Base-by-base conservation (phyloP, 1,284 basidiomycete genomes). In the Ceratobasidium sp. region DNA sequence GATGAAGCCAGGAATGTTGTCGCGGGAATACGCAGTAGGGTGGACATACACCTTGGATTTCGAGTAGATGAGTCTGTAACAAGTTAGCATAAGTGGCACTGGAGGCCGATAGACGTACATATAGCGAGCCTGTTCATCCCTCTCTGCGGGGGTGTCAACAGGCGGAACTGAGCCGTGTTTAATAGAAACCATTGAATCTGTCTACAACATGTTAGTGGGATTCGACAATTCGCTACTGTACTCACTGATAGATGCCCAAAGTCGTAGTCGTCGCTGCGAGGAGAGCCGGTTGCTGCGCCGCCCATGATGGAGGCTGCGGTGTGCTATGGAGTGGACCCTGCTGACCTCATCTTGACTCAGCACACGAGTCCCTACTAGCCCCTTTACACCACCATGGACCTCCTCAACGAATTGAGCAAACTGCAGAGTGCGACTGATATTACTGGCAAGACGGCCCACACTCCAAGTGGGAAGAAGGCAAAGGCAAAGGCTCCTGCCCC, bases 1-100 rank as follows among this genome's bases (percentile, higher is more conserved):
- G 6, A 96, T 89, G 81, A 97, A 98, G 2, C 97, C 97, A 3
- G 95, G 90, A 36, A 98, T 93, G 82, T 99, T 98, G 83, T 98
- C 97, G 79, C 92, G 88, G 1, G 92, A 87, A 81, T 96, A 97
- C 1, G 93, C 91, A 0, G 96, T 97, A 0, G 97, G 97, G 80
- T 99, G 96, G 57, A 98, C 91, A 80, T 96, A 96, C 51, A 97
- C 95, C 81, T 96, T 96, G 50, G 92, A 93, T 83, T 97, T 97
- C 82, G 90, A 93, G 80, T 95, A 97, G 22, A 97, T 82, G 57
- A 98, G 85, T 67, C 92, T 86, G 31, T 2, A 33, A 24, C 11
- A 11, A 48, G 9, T 41, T 48, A 48, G 54, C 29, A 29, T 14
- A 17, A 59, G 9, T 8, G n/a, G 4, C 45, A 59, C 2, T 4